Percentiles rank a stretch among this genome's conserved stretches.
Evolutionary conservation across 2,329 filamentous ascomycete genomes (phyloP).

Genomic region (Pseudocercospora macadamiae): DNA sequence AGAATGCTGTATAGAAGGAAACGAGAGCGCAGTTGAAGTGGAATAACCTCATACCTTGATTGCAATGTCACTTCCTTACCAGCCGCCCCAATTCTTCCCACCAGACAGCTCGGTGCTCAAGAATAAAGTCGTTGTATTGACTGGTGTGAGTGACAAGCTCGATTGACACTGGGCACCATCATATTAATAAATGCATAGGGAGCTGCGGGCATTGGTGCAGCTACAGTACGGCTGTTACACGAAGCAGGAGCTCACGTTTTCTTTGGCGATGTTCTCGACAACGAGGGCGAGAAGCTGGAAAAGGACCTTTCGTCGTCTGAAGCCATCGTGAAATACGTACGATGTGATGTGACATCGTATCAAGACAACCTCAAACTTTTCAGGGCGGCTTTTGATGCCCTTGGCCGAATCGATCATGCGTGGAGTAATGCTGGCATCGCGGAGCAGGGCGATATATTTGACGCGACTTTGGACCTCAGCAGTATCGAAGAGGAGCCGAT

Average conservation of each 20-base stretch:
- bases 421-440: constrained; percentile 52
- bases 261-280: constrained; percentile 48
- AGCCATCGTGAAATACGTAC: constrained; percentile 40
- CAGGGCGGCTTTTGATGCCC: constrained; percentile 48
- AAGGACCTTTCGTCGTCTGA: constrained; percentile 27
- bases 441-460: constrained; percentile 51
- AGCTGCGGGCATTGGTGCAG: constrained; percentile 51
- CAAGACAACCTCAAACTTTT: constrained; percentile 51
- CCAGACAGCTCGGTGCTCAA: constrained; percentile 20
- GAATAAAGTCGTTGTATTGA: constrained; percentile 38
- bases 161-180: not conserved
- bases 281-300: constrained; percentile 40
- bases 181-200: constrained; percentile 37
- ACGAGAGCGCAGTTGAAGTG: not conserved
- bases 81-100: constrained; percentile 30
- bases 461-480: constrained; percentile 47
- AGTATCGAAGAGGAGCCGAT: constrained; percentile 43
- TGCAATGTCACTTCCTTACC: not conserved
- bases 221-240: constrained; percentile 45
- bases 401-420: constrained; percentile 53
- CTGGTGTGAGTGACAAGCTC: constrained; percentile 30
- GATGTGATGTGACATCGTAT: constrained; percentile 53
- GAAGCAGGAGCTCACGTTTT: constrained; percentile 47
- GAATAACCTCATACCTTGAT: not conserved
- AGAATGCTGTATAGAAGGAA: not conserved